Base-by-base conservation (phyloP, 768 basidiomycete species). In the Phaffia tasmanica region DNA sequence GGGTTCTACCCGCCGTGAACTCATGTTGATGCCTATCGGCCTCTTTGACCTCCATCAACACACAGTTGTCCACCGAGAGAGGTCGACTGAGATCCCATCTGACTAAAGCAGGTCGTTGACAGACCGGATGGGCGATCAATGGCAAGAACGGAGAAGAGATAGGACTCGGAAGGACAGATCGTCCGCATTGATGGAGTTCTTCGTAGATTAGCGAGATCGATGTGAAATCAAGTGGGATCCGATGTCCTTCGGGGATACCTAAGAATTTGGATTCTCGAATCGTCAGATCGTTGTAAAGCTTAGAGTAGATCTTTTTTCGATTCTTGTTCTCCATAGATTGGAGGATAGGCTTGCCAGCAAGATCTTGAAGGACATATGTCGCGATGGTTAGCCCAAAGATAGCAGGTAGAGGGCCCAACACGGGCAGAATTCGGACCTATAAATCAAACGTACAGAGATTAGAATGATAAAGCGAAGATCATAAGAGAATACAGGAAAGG, bases 321-420 rank as follows among this genome's bases (percentile, higher is more conserved):
- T 86, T 85, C 76, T 92, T 93, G 71, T 92, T 84, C 7, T 69
- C 85, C 1, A 94, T 78, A 2, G 91, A 89, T 70, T 93, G 88
- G 54, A 78, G 74, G 62, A 95, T 86, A 0, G 89, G 86, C 73
- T 88, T 89, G 5, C 83, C 86, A 1, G 91, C 89, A 60, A 97
- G 78, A 65, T 86, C 86, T 74, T 88, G 89, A 7, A 93, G 78
- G 65, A 99, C 84, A 73, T 89, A 97, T 0, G 89, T 89, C 23
- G 89, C 88, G 49, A 86, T 85, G 71, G 94, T 82, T 69, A 98
- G 81, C 19, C 93, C 95, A 74, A 99, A 98, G 66, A 94, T 84
- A 1, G 87, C 83, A 0, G 92, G 93, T 9, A 95, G 77, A 0
- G 92, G 88, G n/a, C 67, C 67, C 9, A 69, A 58, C 7, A 69